Base-by-base conservation (phyloP, 257 asterid species). In the Schizonepeta tenuifolia region DNA sequence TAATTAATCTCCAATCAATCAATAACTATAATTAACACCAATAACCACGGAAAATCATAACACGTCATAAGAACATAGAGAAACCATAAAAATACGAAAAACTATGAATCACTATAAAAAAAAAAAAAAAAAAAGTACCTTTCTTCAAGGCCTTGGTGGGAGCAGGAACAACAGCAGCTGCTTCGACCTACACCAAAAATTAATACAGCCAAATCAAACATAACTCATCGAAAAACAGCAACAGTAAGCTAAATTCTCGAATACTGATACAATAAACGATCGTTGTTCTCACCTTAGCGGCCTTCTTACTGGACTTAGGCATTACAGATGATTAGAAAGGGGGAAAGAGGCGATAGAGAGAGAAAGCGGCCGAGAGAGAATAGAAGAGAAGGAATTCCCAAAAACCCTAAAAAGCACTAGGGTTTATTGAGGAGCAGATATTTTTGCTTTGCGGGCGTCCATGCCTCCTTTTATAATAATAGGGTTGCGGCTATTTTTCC, bases 101-200 rank as follows among this genome's bases (percentile, higher is more conserved):
- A 31, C 28, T 3, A 15, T 2, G 5, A n/a, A 10, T 15, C 0
- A 6, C 10, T 1, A 28, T 7, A 17, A 12, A 35, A n/a, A n/a
- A 50, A 73, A 3, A 43, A 10, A 40, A 43, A 10, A 73, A 3
- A 43, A 10, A 40, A 43, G 6, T 12, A 88, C 93, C 93, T 83
- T 88, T 88, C 83, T 85, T 85, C 89, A 77, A 55, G 13, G 83
- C 79, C 75, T 88, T 85, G 64, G 78, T 15, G 15, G 85, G 82
- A 69, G 78, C 31, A 49, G 67, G 81, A 5, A 72, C 75, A 56
- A 31, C 80, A 20, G 72, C 72, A n/a, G 61, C 63, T 10, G 81
- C 76, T 1, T 65, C 88, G 59, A 63, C 85, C 87, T 86, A 33
- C 38, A 69, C 31, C 7, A 54, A 6, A 6, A 56, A 11, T 24